Evolutionary conservation across 1,139 yeast species (phyloP).

Genomic region (Diutina neorugosa): DNA sequence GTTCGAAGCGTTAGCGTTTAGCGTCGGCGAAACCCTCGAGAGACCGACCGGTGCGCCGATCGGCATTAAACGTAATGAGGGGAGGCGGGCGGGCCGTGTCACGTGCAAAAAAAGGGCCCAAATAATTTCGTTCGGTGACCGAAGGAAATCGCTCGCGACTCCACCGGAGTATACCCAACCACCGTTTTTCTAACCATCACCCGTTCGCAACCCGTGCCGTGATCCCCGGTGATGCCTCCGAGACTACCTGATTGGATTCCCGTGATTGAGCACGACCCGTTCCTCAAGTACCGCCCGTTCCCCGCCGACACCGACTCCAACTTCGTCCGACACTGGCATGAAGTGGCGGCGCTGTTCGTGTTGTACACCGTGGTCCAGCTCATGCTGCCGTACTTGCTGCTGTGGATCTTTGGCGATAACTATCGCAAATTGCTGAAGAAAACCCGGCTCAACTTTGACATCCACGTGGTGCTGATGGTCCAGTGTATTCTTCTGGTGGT

Average conservation of each 20-base stretch:
- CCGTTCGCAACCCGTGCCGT: background rate
- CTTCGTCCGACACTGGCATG: conserved; percentile 43
- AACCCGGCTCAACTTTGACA: conserved; percentile 62
- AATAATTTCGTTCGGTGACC: background rate
- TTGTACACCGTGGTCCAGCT: conserved; percentile 28
- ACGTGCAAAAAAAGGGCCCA: background rate
- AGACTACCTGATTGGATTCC: background rate
- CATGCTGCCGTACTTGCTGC: conserved; percentile 26
- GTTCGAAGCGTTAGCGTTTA: too few species aligned
- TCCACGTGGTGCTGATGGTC: conserved; percentile 80
- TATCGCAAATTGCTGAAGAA: conserved; percentile 37
- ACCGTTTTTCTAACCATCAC: too few species aligned
- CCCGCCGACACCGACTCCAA: conserved; percentile 22
- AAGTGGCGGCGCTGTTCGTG: conserved; percentile 25
- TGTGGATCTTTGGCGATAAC: conserved; percentile 18
- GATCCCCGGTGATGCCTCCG: background rate
- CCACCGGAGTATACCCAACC: background rate
- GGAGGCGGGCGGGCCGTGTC: background rate
- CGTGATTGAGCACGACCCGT: conserved; percentile 22
- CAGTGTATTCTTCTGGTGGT: conserved; percentile 55
- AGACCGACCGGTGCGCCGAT: background rate
- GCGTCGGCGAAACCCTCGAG: background rate
- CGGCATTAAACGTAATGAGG: background rate
- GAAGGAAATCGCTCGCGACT: background rate
- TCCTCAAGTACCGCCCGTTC: conserved; percentile 34